Evolutionary conservation across 495 filamentous ascomycete genomes (phyloP), one percentile per base, ranked within the genome.

Genomic region (Rostrohypoxylon terebratum): DNA sequence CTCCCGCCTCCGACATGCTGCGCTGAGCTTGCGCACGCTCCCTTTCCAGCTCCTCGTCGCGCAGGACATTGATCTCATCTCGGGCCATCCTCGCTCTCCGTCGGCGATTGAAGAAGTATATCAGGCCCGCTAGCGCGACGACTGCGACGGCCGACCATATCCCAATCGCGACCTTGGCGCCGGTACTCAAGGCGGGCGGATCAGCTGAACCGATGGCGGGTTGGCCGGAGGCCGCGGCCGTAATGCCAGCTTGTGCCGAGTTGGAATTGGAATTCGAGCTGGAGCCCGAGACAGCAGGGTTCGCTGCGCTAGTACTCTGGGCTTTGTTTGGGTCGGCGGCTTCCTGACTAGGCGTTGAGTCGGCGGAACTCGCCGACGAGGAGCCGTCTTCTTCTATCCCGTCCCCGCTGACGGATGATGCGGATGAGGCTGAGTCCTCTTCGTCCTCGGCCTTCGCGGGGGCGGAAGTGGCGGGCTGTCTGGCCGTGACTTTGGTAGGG

Each of bases 111-210:
- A 75, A 58, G 68, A 75, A 75, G 25, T 63, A 71, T 34, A 61
- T 23, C 6, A 75, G 6, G 0, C 63, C 72, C 0, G 34, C 10
- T 18, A 75, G 55, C 1, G 47, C 63, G 25, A 71, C n/a, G 0
- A 71, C 68, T 0, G 58, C 72, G 0, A 75, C 72, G 7, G 72
- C 72, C 8, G 63, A 59, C 72, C 72, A 75, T 0, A 75, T 55
- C 1, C 72, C 72, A 47, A 75, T 75, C 13, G 72, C 72, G 10
- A 65, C 63, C 47, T 53, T 42, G 20, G 72, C 72, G 1, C 72
- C 72, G 16, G 16, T 34, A 47, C 72, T 75, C 2, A 75, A 54
- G 16, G 63, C 14, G 0, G 72, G 59, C 2, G 68, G 59, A 7
- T 64, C 72, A 8, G 51, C 3, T 4, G 68, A 68, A n/a, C 55